phyloP scores from a whole-genome alignment of 139 green algal genomes.

The Micractinium sp. region DNA sequence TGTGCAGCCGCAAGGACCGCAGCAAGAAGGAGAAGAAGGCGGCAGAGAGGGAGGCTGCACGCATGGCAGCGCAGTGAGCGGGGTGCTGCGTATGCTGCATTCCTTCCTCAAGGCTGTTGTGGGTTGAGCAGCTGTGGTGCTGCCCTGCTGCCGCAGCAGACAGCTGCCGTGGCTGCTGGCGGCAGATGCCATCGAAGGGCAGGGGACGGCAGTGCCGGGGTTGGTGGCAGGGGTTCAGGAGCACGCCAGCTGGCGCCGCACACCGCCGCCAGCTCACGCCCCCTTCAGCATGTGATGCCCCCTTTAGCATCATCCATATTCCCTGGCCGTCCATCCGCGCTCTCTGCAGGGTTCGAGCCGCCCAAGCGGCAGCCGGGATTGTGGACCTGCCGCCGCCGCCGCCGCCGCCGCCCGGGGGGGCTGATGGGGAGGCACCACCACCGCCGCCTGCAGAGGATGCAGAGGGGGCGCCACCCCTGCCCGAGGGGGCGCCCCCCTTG shows the following conservation, averaged over 20 bases:
- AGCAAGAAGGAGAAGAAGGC: constrained; percentile 42
- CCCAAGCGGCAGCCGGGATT: constrained; percentile 27
- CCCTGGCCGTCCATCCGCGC: too few species aligned
- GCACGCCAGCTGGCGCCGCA: too few species aligned
- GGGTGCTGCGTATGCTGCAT: too few species aligned
- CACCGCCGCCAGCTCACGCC: too few species aligned
- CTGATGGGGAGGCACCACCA: not conserved
- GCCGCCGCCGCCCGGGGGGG: not conserved
- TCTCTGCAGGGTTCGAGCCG: constrained; percentile 1
- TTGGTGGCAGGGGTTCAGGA: not conserved
- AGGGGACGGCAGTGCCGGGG: not conserved
- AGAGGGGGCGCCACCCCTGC: not conserved
- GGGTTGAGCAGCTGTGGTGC: too few species aligned
- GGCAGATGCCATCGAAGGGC: too few species aligned
- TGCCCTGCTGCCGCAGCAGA: too few species aligned
- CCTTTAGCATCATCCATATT: too few species aligned
- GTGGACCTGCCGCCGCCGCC: constrained; percentile 6
- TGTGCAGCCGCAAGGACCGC: constrained; percentile 11
- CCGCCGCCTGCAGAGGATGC: not conserved
- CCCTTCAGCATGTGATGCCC: not conserved
- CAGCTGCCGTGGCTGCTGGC: too few species aligned
- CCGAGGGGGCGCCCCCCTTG: not conserved
- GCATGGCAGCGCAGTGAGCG: constrained; percentile 52
- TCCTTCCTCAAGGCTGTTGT: too few species aligned
- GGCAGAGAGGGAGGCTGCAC: constrained; percentile 44